Evolutionary conservation across 2,329 filamentous ascomycete species (phyloP).

Genomic region (Aspergillus tanneri): DNA sequence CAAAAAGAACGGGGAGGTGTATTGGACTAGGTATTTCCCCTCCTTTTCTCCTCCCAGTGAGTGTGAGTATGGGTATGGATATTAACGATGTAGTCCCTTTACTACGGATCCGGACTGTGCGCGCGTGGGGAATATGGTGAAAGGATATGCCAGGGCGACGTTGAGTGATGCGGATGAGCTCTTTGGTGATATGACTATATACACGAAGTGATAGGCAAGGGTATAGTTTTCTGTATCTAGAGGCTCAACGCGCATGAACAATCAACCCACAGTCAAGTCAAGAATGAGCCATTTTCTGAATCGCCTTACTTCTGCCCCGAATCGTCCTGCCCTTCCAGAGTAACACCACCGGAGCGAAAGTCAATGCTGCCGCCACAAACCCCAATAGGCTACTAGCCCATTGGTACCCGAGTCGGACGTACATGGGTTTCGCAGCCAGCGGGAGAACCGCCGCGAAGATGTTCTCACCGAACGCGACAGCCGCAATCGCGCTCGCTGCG

Average conservation of each 20-base stretch:
- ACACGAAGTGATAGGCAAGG: slow-evolving; percentile 12
- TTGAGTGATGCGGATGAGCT: slow-evolving; percentile 19
- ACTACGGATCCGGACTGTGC: slow-evolving; percentile 25
- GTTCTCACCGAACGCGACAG: slow-evolving; percentile 48
- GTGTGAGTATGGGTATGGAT: neutral
- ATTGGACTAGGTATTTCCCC: slow-evolving; percentile 18
- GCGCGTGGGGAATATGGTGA: slow-evolving; percentile 22
- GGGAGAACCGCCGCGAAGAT: slow-evolving; percentile 45
- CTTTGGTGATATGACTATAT: slow-evolving; percentile 23
- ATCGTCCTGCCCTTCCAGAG: slow-evolving; percentile 39
- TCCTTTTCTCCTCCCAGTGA: neutral
- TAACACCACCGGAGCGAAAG: slow-evolving; percentile 37
- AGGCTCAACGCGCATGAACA: neutral
- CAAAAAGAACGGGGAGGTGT: slow-evolving; percentile 14
- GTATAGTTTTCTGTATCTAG: neutral
- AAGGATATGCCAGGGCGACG: slow-evolving; percentile 16
- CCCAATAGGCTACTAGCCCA: slow-evolving; percentile 45
- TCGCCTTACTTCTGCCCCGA: slow-evolving; percentile 14
- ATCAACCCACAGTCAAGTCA: neutral
- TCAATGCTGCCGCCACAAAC: slow-evolving; percentile 38
- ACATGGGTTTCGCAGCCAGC: slow-evolving; percentile 40
- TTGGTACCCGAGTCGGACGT: slow-evolving; percentile 36
- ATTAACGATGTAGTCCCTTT: slow-evolving; percentile 12
- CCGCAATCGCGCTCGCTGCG: slow-evolving; percentile 49
- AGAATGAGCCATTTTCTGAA: slow-evolving; percentile 9